Evolutionary conservation across 1,139 yeast species (phyloP).

Genomic region (Blastobotrys arbuscula): DNA sequence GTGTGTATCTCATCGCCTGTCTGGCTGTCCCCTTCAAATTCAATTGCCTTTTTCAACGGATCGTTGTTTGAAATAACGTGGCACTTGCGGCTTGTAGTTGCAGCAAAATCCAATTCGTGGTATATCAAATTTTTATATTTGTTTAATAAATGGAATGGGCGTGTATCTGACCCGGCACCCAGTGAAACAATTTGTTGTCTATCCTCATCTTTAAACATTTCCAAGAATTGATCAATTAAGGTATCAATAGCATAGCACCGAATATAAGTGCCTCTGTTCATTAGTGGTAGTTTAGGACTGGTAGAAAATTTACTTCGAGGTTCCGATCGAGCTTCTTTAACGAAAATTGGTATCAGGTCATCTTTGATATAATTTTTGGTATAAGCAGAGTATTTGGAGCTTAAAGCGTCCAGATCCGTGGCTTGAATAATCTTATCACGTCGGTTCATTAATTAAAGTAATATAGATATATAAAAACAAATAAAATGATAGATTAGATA

Average conservation of each 20-base stretch:
- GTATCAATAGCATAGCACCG: slow-evolving; percentile 60
- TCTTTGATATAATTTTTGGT: slow-evolving; percentile 53
- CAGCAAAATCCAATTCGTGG: slow-evolving; percentile 73
- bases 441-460: too few species aligned
- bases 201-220: slow-evolving; percentile 21
- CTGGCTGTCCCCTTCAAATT: neutral
- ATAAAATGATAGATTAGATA: neutral
- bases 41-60: slow-evolving; percentile 19
- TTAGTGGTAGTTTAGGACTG: slow-evolving; percentile 63
- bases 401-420: slow-evolving; percentile 82
- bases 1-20: slow-evolving; percentile 37
- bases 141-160: slow-evolving; percentile 51
- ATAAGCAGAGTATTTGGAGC: slow-evolving; percentile 62
- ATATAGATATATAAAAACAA: too few species aligned
- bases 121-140: slow-evolving; percentile 37
- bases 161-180: slow-evolving; percentile 96
- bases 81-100: slow-evolving; percentile 56
- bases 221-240: slow-evolving; percentile 48
- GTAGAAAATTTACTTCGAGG: slow-evolving; percentile 26
- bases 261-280: slow-evolving; percentile 76
- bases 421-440: slow-evolving; percentile 51
- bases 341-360: slow-evolving; percentile 41
- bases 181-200: slow-evolving; percentile 61
- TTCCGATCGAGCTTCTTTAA: slow-evolving; percentile 35
- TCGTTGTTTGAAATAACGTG: slow-evolving; percentile 39